Evolutionary conservation across 202 grass and related monocot genomes (phyloP).

Genomic region (Cymbopogon flexuosus): DNA sequence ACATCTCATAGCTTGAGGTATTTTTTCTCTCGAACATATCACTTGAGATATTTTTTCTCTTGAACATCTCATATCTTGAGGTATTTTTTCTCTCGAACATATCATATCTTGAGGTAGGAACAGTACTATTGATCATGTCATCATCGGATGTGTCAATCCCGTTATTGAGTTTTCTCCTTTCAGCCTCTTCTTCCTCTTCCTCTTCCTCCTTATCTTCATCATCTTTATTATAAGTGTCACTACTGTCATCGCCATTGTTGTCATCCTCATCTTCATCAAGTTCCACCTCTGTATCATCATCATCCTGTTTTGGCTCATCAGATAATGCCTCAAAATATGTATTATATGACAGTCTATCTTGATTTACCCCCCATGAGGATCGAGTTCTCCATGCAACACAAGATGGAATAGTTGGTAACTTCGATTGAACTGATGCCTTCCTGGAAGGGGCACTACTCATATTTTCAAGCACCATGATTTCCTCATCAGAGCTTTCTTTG

Average conservation of each 20-base stretch:
- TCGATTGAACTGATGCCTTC: slow-evolving; percentile 10
- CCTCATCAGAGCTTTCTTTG: slow-evolving; percentile 47
- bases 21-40: background rate
- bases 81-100: background rate
- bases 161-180: slow-evolving; percentile 36
- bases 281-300: slow-evolving; percentile 61
- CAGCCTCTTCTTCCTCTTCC: slow-evolving; percentile 35
- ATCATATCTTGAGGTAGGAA: slow-evolving; percentile 5
- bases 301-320: slow-evolving; percentile 64
- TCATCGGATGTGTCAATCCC: slow-evolving; percentile 35
- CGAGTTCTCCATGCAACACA: slow-evolving; percentile 80
- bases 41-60: slow-evolving; percentile 9
- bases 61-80: background rate
- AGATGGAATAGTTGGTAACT: slow-evolving; percentile 35
- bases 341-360: slow-evolving; percentile 61
- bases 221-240: slow-evolving; percentile 38
- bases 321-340: slow-evolving; percentile 65
- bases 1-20: background rate
- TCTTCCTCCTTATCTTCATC: slow-evolving; percentile 43
- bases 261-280: slow-evolving; percentile 37
- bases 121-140: slow-evolving; percentile 39
- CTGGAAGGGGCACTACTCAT: slow-evolving; percentile 26
- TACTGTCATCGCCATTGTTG: slow-evolving; percentile 24
- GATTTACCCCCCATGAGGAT: slow-evolving; percentile 43
- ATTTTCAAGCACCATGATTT: slow-evolving; percentile 40